Conservation (phyloP, 169 alveolate species). For the Cyclospora cayetanensis region DNA sequence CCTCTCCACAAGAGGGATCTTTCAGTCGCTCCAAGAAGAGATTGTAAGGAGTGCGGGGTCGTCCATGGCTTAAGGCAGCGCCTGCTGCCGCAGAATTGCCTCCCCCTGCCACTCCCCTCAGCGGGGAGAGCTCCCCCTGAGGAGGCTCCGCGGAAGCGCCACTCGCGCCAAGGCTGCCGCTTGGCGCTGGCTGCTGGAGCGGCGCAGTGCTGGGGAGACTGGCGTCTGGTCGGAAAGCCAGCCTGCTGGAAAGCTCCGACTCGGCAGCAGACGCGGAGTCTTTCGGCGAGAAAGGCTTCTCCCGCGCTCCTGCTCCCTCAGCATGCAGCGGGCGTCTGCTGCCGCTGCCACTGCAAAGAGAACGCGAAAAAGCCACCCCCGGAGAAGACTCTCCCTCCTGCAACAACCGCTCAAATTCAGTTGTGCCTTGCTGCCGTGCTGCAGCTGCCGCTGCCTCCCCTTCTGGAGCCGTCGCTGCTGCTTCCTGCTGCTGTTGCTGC, state of each 20-base stretch:
- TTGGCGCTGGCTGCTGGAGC: neutral
- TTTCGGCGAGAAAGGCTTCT: neutral
- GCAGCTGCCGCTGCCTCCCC: neutral
- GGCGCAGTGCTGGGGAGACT: neutral
- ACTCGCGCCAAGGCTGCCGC: neutral
- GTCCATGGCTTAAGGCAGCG: neutral
- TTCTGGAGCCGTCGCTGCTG: neutral
- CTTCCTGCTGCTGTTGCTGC: neutral
- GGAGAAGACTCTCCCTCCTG: neutral
- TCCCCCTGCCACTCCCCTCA: neutral
- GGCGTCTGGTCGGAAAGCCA: no score
- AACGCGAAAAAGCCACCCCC: no score
- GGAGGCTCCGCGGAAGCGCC: neutral
- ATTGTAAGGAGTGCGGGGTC: constrained; percentile 70
- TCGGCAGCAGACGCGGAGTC: neutral
- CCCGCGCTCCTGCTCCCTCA: neutral
- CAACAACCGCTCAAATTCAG: constrained; percentile 49
- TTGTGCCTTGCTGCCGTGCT: neutral
- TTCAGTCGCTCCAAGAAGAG: constrained; percentile 63
- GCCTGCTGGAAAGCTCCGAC: no score
- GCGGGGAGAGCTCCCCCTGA: neutral
- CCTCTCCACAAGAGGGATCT: constrained; percentile 57
- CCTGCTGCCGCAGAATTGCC: neutral
- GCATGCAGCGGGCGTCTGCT: neutral
- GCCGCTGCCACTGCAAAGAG: neutral